Base-by-base conservation (phyloP, 169 alveolate species). In the Besnoitia besnoiti region DNA sequence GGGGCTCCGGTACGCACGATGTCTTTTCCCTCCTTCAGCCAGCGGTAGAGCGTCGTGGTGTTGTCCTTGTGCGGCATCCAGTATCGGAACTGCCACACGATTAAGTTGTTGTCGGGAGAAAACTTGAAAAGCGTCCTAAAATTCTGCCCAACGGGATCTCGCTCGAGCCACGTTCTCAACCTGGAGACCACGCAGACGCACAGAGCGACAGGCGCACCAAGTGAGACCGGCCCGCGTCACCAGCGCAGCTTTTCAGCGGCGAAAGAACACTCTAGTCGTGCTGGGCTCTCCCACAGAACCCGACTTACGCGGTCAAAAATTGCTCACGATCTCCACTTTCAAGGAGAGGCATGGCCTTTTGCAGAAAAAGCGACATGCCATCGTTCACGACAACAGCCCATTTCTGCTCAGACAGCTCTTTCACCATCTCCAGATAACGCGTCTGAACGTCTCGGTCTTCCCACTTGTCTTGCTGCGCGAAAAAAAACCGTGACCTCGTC, bases 401-500 rank as follows among this genome's bases (percentile, higher is more conserved):
- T 46, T 77, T 21, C 35, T 40, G 44, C 37, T 77, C 40, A 14
- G n/a, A 21, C 12, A 77, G 49, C 61, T 77, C 87, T 5, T 19
- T 42, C 87, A 77, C 55, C 50, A 77, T 42, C 40, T 37, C 19
- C 14, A 77, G 59, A 39, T 77, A 77, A 21, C 59, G 37, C 16
- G 7, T 39, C 87, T 77, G 87, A 2, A 77, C 87, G 7, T 35
- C 87, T 19, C 40, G 44, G 87, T 35, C 87, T 92, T 91, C 93
- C 76, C 97, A 97, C 85, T 14, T 73, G 92, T 47, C 77, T 62
- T 44, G 30, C 44, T 90, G 85, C 91, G 87, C 97, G 96, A 77
- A 95, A 95, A 75, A 94, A 95, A 42, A 95, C 93, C n/a, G 91
- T 92, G 40, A 95, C 95, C 39, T 85, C 87, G 14, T 91, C 94